These are phyloP conservation scores for Fusarium scirpi DNA, from an alignment of 2,329 filamentous ascomycete genomes.

Conservation along the genomic window DNA sequence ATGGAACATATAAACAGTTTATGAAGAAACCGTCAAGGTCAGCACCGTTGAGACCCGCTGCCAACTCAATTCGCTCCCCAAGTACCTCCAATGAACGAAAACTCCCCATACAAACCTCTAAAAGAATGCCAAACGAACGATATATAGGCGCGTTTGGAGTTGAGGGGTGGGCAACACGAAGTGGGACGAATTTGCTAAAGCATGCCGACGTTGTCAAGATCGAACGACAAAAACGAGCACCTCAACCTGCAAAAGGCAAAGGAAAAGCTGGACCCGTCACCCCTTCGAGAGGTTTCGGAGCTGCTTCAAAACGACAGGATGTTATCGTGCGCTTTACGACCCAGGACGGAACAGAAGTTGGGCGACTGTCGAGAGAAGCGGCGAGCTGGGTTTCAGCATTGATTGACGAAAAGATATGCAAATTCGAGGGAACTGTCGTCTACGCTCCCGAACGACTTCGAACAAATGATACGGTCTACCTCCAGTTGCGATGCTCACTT, in stretches of 20 bases:
- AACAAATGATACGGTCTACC: constrained; percentile 93
- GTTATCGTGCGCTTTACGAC: constrained; percentile 94
- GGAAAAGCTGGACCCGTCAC: constrained; percentile 55
- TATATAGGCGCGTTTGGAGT: constrained; percentile 95
- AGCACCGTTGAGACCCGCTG: constrained; percentile 9
- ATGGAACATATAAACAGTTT: constrained; percentile 72
- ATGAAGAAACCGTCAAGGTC: constrained; percentile 48
- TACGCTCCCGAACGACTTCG: constrained; percentile 86
- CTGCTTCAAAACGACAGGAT: constrained; percentile 78
- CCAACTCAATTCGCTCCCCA: constrained; percentile 22
- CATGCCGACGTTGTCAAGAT: constrained; percentile 88
- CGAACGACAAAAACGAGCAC: constrained; percentile 81
- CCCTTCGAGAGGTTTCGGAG: constrained; percentile 56
- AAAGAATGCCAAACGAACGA: constrained; percentile 59
- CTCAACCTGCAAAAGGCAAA: constrained; percentile 60
- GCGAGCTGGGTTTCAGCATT: constrained; percentile 93
- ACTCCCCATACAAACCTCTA: constrained; percentile 20
- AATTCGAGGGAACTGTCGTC: constrained; percentile 88
- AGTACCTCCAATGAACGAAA: constrained; percentile 21
- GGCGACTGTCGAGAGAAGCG: constrained; percentile 85
- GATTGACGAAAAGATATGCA: constrained; percentile 89
- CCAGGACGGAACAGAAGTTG: constrained; percentile 81
- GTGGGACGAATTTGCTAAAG: constrained; percentile 78
- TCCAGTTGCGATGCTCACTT: constrained; percentile 85
- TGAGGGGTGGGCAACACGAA: constrained; percentile 90